Conservation (phyloP, 2,329 filamentous ascomycete genomes). For the Xylaria digitata region DNA sequence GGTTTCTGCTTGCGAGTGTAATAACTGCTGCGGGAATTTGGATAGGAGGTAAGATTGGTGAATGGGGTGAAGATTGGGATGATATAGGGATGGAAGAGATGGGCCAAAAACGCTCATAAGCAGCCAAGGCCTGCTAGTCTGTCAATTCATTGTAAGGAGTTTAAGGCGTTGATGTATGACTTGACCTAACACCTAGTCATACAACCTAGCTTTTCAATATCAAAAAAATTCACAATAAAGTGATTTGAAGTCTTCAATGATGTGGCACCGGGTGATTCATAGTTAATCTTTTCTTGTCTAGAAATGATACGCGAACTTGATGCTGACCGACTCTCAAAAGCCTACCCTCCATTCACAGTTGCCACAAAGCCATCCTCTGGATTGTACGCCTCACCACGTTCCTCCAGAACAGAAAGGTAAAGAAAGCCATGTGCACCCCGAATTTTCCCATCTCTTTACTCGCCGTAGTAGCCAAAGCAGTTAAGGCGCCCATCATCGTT, state of each 20-base stretch:
- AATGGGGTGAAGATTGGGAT: constrained; percentile 67
- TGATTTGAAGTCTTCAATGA: background rate
- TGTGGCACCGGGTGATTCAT: background rate
- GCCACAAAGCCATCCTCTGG: background rate
- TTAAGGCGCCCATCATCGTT: constrained; percentile 29
- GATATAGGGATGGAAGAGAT: constrained; percentile 74
- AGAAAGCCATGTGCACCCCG: background rate
- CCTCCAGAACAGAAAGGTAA: background rate
- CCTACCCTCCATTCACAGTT: background rate
- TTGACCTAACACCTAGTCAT: constrained; percentile 7
- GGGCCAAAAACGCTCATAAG: constrained; percentile 73
- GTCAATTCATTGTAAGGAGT: constrained; percentile 26
- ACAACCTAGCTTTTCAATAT: constrained; percentile 10
- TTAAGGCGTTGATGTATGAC: constrained; percentile 27
- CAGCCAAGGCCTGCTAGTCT: background rate
- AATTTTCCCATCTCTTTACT: constrained; percentile 1
- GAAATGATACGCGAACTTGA: background rate
- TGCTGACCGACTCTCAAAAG: background rate
- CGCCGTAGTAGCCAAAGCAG: constrained; percentile 29
- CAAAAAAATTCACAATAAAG: background rate
- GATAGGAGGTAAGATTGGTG: constrained; percentile 71
- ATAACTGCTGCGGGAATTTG: constrained; percentile 78
- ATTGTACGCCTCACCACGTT: background rate
- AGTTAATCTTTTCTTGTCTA: background rate
- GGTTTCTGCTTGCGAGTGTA: constrained; percentile 78